Conservation (phyloP, 129 eudicot genomes). For the Deinandra increscens region DNA sequence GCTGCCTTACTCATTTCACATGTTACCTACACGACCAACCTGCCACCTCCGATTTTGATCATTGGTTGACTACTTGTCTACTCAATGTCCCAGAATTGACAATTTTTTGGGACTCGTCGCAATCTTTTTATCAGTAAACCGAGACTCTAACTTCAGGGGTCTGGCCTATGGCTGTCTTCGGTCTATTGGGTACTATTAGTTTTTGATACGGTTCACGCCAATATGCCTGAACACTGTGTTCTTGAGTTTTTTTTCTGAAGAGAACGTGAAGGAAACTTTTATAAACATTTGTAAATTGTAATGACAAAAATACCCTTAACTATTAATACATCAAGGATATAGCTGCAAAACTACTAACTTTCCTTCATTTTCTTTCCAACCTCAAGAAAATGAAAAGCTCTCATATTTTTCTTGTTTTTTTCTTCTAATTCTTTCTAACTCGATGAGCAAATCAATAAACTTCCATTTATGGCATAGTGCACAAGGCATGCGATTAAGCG, state of each 20-base stretch:
- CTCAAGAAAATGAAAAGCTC: neutral
- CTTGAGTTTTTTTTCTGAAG: too few species aligned
- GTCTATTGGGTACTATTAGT: neutral
- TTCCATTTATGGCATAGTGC: too few species aligned
- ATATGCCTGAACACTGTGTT: too few species aligned
- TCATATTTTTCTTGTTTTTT: neutral
- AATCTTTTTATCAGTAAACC: neutral
- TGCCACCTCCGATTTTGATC: constrained; percentile 1
- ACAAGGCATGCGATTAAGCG: neutral
- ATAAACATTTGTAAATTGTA: too few species aligned
- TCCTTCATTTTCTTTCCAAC: neutral
- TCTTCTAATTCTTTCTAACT: neutral
- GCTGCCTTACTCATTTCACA: neutral
- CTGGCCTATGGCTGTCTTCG: neutral
- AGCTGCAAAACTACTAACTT: too few species aligned
- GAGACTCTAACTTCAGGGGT: neutral
- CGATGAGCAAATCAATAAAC: neutral
- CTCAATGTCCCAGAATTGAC: neutral
- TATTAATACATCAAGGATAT: neutral
- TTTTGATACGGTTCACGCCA: neutral
- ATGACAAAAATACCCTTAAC: neutral
- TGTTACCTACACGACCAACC: neutral
- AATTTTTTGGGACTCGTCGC: neutral
- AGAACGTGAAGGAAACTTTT: neutral
- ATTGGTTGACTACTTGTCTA: neutral